Evolutionary conservation across 495 filamentous ascomycete species (phyloP), one percentile per base, ranked within the genome.

Genomic region (Talaromyces proteolyticus): DNA sequence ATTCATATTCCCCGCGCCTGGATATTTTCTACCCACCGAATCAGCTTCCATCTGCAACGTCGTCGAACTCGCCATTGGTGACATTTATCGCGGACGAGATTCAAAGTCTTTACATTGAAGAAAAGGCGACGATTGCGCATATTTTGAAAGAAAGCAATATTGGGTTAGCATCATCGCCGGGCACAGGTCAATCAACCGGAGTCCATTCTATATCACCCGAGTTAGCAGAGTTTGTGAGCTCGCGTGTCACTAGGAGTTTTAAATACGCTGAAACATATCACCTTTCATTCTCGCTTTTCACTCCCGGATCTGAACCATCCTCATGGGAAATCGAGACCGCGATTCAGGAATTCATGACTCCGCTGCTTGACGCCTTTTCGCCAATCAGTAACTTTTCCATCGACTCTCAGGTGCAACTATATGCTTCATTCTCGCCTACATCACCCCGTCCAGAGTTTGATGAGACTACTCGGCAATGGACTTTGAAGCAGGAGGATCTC

Each of bases 251-350:
- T 2, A 72, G 91, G 46, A 88, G 91, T 3, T 76, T 96, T 56
- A 94, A 92, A 62, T 95, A 96, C 62, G 85, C 92, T 12, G 82
- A 92, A 16, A 96, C 89, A 7, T 98, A 98, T 61, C 93, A 98
- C 59, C 70, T 98, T 2, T 95, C 93, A 3, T 95, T 98, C 62
- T 97, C 94, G 1, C 76, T 98, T 0, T 97, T 98, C 58, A 92
- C 88, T 0, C 85, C 87, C 10, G 81, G 80, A 5, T 75, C 83
- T 1, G 62, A 73, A 7, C 94, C 93, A 7, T 93, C 87, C 7
- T 87, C 82, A 22, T 98, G 94, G 93, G 89, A 94, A 26, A 90
- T 97, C 43, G 87, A 95, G 56, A 69, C 76, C 37, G 91, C 91
- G 5, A 78, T 97, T 29, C 75, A 84, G 12, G 79, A 89, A 58